Base-by-base conservation (phyloP, 2,329 filamentous ascomycete species). In the Arachnomyces sp. region DNA sequence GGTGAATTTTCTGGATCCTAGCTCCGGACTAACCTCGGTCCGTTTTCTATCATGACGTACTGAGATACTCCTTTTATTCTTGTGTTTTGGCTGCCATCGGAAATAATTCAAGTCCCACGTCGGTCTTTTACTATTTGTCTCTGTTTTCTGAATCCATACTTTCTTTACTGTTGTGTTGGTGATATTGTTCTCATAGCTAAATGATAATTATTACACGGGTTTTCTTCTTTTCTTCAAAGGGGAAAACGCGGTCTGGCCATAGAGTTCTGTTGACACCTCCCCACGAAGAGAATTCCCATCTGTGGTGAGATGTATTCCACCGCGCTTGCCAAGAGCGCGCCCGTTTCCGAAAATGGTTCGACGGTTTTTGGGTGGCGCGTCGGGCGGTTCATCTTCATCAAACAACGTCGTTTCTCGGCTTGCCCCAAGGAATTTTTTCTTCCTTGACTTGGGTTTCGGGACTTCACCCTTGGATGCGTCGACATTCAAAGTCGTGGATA, bases 151-250 rank as follows among this genome's bases (percentile, higher is more conserved):
- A n/a, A n/a, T 25, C 9, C 20, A 25, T 25, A 25, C 9, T 9
- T 25, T 25, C 5, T 25, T 25, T 25, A 25, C 20, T 25, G 9
- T 9, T 25, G 20, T 25, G 5, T 9, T 25, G 20, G 5, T 9
- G 5, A 25, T 25, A n/a, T n/a, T n/a, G n/a, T n/a, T n/a, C n/a
- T n/a, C n/a, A n/a, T n/a, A n/a, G n/a, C n/a, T n/a, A n/a, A n/a
- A n/a, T n/a, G n/a, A n/a, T n/a, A n/a, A n/a, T n/a, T n/a, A n/a
- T n/a, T n/a, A n/a, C n/a, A 25, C 9, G 9, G 20, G 48, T 43
- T 79, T 76, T 43, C 74, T 73, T 37, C 86, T 78, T 55, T 75
- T 74, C 65, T 88, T 88, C 43, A 88, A 63, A 6, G 83, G 83
- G 13, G 82, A 87, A 57, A 88, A 87, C 35, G 64, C 65, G 9